Base-by-base conservation (phyloP, 768 basidiomycete genomes). In the Termitomyces sp. region DNA sequence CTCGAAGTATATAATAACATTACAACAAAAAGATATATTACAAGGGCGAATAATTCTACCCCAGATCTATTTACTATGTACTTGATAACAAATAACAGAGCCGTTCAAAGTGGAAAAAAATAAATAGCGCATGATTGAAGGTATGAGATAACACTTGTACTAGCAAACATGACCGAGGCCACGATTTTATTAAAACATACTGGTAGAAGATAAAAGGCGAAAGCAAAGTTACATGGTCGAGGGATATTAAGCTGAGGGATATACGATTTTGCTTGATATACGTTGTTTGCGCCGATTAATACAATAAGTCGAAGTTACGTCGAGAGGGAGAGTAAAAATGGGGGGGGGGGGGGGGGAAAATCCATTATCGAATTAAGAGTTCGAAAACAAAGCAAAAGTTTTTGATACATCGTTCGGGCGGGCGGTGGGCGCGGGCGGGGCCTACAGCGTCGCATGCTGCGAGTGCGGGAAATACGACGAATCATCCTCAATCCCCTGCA, bases 401-500 rank as follows among this genome's bases (percentile, higher is more conserved):
- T n/a, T n/a, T n/a, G n/a, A n/a, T n/a, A n/a, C n/a, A n/a, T n/a
- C n/a, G n/a, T n/a, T 8, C 32, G 32, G 32, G 10, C 7, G 32
- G 37, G 13, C 4, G 26, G 27, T 5, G 16, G 36, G 5, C 3
- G 18, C 1, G 18, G 37, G 16, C 2, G 18, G n/a, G n/a, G n/a
- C 39, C 57, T 53, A 65, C 5, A 65, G 49, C 37, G 65, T 61
- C 55, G 59, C 59, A 53, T 63, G 61, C 4, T 61, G 54, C 32
- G 54, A 36, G 29, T 61, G 61, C 10, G 53, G 13, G 46, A 62
- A 64, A 52, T 56, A 66, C 34, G 39, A 0, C 36, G 59, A 42
- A 36, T 61, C 62, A 9, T 60, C 59, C 5, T 61, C 61, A 51
- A 63, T 56, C 18, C 53, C 27, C 41, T 64, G 61, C 18, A 64